phyloP scores from a whole-genome alignment of 768 basidiomycete genomes.

The Gymnopilus dilepis region DNA sequence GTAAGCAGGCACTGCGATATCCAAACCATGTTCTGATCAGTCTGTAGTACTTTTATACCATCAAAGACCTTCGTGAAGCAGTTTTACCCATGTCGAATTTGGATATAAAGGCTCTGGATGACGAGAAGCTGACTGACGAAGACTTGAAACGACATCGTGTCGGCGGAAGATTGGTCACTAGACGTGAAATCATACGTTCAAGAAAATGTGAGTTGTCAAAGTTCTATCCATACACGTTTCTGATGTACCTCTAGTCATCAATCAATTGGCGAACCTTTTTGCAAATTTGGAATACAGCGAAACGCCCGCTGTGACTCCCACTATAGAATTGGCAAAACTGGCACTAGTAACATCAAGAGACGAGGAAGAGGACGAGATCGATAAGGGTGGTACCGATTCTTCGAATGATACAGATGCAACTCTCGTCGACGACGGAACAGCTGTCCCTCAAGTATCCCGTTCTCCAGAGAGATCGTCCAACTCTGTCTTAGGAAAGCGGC shows the following conservation, averaged over 20 bases:
- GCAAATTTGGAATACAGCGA: constrained; percentile 72
- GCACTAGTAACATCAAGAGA: constrained; percentile 90
- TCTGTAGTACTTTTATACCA: constrained; percentile 91
- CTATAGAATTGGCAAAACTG: constrained; percentile 86
- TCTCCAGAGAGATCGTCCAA: constrained; percentile 38
- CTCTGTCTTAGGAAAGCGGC: constrained; percentile 74
- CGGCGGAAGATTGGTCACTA: constrained; percentile 82
- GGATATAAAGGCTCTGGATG: constrained; percentile 60
- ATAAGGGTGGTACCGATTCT: constrained; percentile 74
- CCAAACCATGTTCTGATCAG: not conserved
- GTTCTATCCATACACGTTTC: not conserved
- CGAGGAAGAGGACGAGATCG: constrained; percentile 83
- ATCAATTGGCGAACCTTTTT: constrained; percentile 81
- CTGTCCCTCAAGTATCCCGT: constrained; percentile 29
- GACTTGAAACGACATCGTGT: constrained; percentile 85
- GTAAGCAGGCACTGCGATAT: constrained; percentile 37
- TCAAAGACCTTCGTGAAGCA: constrained; percentile 83
- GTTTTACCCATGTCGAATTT: constrained; percentile 64
- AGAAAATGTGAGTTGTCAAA: constrained; percentile 69
- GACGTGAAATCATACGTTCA: constrained; percentile 81
- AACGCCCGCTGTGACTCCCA: constrained; percentile 75
- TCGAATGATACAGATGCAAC: constrained; percentile 91
- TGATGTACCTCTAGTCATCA: constrained; percentile 62
- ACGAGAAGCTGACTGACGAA: constrained; percentile 79
- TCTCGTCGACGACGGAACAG: constrained; percentile 75